These are phyloP conservation scores for Spinellus fusiger DNA, from an alignment of 192 early-diverging fungal genomes.

Conservation along the genomic window DNA sequence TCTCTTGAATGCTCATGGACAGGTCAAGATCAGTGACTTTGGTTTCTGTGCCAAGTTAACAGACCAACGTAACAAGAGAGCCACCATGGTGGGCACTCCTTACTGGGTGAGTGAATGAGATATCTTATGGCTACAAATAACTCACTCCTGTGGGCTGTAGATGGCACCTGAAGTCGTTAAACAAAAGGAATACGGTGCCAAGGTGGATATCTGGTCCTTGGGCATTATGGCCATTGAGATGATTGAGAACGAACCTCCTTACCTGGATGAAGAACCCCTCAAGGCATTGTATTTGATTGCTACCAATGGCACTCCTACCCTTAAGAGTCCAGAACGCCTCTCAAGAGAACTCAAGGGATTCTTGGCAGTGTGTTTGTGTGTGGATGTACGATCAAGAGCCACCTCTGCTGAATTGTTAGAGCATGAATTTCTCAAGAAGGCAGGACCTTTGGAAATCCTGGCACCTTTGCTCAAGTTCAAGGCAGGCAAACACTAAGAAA, in stretches of 20 bases:
- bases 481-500: slow-evolving; percentile 28
- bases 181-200: slow-evolving; percentile 71
- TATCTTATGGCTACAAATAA: neutral
- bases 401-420: slow-evolving; percentile 71
- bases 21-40: slow-evolving; percentile 92
- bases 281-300: slow-evolving; percentile 95
- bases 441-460: slow-evolving; percentile 57
- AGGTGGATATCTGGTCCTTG: slow-evolving; percentile 87
- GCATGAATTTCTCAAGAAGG: slow-evolving; percentile 71
- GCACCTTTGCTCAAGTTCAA: slow-evolving; percentile 61
- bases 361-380: slow-evolving; percentile 80
- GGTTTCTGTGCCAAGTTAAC: slow-evolving; percentile 92
- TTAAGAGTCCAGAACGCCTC: slow-evolving; percentile 80
- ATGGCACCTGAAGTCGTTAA: slow-evolving; percentile 84
- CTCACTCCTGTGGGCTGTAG: slow-evolving; percentile 68
- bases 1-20: slow-evolving; percentile 68
- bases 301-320: slow-evolving; percentile 90
- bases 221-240: slow-evolving; percentile 98
- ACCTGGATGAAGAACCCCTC: slow-evolving; percentile 90
- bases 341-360: slow-evolving; percentile 79
- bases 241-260: slow-evolving; percentile 96
- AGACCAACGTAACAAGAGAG: slow-evolving; percentile 77
- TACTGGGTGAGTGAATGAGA: slow-evolving; percentile 50
- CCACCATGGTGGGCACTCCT: slow-evolving; percentile 85
- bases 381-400: slow-evolving; percentile 81